Base-by-base conservation (phyloP, 768 basidiomycete genomes). In the Rhodotorula diobovata region DNA sequence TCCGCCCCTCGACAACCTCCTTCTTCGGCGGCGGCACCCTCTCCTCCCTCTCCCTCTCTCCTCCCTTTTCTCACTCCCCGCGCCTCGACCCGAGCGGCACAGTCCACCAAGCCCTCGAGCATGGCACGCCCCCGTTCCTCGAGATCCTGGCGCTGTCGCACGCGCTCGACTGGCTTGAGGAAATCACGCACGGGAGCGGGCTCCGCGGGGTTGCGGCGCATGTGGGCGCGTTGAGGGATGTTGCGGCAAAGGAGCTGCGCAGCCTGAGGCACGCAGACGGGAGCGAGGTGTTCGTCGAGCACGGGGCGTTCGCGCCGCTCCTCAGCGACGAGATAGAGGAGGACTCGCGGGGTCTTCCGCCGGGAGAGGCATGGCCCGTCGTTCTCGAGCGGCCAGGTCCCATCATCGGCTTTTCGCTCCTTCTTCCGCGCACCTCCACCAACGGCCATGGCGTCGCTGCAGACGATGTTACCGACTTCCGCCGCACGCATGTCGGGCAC, bases 1-100 rank as follows among this genome's bases (percentile, higher is more conserved):
- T 18, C 41, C 43, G 25, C 67, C 71, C 28, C 50, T n/a, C 51
- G 7, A 25, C 50, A 4, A 11, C 51, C n/a, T 53, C 68, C 21
- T 77, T 76, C 60, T 77, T 75, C 57, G 78, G 78, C 1, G 78
- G 78, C 25, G 78, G 78, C 10, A 72, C 76, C 4, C 62, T 78
- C 56, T 68, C 75, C n/a, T 67, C 67, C 34, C 61, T 77, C 43
- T 66, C 73, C 10, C 61, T 70, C 30, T 41, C 60, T 12, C 0
- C 63, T 1, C 73, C 76, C 45, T 74, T 67, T 45, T 45, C 59
- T 39, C 21, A 51, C 39, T 21, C 63, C 0, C 62, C 73, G 4
- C 69, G 65, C 25, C 18, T 35, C 14, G 48, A 60, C 2, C 48
- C 63, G 8, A 23, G 34, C 34, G 50, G 56, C 28, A 16, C 45